Percentiles rank a stretch among this genome's conserved stretches.
These are phyloP conservation scores for Ceriops tagal DNA, from an alignment of 345 rosid species.

Conservation along the genomic window DNA sequence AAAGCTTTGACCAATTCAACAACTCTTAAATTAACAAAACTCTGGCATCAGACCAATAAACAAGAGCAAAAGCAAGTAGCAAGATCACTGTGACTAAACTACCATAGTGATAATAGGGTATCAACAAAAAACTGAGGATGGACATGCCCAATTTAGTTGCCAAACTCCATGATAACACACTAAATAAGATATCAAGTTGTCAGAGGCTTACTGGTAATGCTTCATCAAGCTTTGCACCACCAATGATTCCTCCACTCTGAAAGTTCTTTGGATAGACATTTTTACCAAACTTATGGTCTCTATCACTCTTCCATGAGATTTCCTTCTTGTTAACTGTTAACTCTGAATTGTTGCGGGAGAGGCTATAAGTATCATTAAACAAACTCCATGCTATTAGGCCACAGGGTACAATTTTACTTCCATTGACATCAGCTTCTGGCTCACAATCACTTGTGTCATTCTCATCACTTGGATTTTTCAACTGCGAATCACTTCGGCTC, in stretches of 20 bases:
- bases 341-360: constrained; percentile 40
- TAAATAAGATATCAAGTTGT: not conserved
- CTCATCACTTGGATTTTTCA: constrained; percentile 38
- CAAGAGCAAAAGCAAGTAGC: too few species aligned
- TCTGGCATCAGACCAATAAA: too few species aligned
- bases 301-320: constrained; percentile 96
- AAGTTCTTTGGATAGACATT: constrained; percentile 76
- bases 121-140: too few species aligned
- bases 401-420: constrained; percentile 68
- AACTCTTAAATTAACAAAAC: too few species aligned
- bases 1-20: too few species aligned
- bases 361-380: constrained; percentile 78
- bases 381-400: constrained; percentile 99
- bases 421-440: constrained; percentile 55
- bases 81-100: too few species aligned
- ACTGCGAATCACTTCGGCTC: constrained; percentile 78
- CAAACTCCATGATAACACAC: too few species aligned
- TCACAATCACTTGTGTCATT: constrained; percentile 46
- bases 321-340: constrained; percentile 59
- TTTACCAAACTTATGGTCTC: constrained; percentile 84
- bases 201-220: constrained; percentile 57
- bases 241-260: constrained; percentile 57
- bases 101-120: too few species aligned
- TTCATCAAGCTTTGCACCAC: constrained; percentile 48
- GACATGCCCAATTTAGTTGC: too few species aligned